These are phyloP conservation scores for Cercis canadensis DNA, from an alignment of 306 rosid species.

Conservation along the genomic window DNA sequence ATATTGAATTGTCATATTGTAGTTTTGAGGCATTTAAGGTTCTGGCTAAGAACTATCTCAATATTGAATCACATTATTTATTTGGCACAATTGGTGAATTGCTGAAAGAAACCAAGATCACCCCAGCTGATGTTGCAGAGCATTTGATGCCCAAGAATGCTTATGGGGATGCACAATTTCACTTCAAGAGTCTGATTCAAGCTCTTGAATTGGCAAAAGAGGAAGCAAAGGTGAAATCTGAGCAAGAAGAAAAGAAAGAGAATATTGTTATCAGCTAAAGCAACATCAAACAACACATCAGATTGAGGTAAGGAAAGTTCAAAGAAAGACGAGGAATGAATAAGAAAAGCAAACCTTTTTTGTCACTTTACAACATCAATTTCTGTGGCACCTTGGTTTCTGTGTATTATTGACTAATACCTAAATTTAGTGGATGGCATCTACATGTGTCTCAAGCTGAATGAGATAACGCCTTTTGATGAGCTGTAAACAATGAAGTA, in stretches of 20 bases:
- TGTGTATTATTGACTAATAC: not conserved
- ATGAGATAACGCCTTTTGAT: not conserved
- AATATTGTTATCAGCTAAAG: constrained; percentile 30
- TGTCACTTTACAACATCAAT: too few species aligned
- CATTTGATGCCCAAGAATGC: constrained; percentile 75
- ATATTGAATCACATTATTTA: constrained; percentile 52
- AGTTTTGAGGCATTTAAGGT: constrained; percentile 69
- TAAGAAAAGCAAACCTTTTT: not conserved
- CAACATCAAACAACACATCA: too few species aligned
- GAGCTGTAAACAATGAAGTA: too few species aligned
- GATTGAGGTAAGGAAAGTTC: not conserved
- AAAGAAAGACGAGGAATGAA: constrained; percentile 19
- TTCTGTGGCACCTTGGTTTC: too few species aligned
- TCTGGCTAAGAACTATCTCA: constrained; percentile 67
- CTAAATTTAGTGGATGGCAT: not conserved
- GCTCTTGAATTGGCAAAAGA: constrained; percentile 57
- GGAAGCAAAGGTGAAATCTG: constrained; percentile 40
- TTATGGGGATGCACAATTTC: constrained; percentile 36
- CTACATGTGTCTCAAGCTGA: not conserved
- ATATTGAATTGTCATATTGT: constrained; percentile 72
- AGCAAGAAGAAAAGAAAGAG: constrained; percentile 40
- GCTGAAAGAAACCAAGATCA: constrained; percentile 48
- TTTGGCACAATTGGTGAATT: constrained; percentile 42
- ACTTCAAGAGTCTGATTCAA: constrained; percentile 52
- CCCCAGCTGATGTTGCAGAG: constrained; percentile 94